These are phyloP conservation scores for Salvia miltiorrhiza DNA, from an alignment of 257 asterid genomes.

Conservation along the genomic window DNA sequence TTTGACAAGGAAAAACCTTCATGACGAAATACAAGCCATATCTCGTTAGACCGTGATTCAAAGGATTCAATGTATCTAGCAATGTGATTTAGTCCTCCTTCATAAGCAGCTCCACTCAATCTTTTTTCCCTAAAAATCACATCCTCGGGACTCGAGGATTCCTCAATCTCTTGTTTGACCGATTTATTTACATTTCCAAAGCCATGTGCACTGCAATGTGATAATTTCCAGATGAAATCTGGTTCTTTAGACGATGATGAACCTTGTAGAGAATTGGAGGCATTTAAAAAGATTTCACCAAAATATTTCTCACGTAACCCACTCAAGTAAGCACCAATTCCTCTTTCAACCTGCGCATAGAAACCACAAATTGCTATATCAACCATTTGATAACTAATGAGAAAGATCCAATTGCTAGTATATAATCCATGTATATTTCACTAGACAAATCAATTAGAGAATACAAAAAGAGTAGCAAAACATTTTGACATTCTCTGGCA, in stretches of 20 bases:
- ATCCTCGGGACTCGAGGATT: conserved; percentile 34
- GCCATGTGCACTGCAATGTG: conserved; percentile 29
- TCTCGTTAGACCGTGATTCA: conserved; percentile 87
- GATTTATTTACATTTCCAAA: conserved; percentile 34
- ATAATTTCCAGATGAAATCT: conserved; percentile 35
- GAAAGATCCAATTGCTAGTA: background rate
- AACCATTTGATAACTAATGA: conserved; percentile 22
- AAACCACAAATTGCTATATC: conserved; percentile 21
- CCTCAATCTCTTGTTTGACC: conserved; percentile 33
- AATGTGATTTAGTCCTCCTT: conserved; percentile 85
- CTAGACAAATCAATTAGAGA: background rate
- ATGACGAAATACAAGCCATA: conserved; percentile 95
- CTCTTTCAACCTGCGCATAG: conserved; percentile 85
- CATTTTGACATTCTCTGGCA: conserved; percentile 5
- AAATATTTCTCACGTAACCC: conserved; percentile 92
- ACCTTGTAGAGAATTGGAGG: conserved; percentile 60
- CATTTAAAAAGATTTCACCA: conserved; percentile 89
- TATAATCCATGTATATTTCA: background rate
- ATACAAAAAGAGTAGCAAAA: background rate
- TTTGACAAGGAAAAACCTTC: conserved; percentile 93
- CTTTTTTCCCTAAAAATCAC: conserved; percentile 29
- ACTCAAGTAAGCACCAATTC: conserved; percentile 75
- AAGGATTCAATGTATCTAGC: conserved; percentile 95
- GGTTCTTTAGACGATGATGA: conserved; percentile 36
- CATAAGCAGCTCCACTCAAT: conserved; percentile 38